These are phyloP conservation scores for Limnanthes douglasii DNA, from an alignment of 345 rosid species.

Conservation along the genomic window DNA sequence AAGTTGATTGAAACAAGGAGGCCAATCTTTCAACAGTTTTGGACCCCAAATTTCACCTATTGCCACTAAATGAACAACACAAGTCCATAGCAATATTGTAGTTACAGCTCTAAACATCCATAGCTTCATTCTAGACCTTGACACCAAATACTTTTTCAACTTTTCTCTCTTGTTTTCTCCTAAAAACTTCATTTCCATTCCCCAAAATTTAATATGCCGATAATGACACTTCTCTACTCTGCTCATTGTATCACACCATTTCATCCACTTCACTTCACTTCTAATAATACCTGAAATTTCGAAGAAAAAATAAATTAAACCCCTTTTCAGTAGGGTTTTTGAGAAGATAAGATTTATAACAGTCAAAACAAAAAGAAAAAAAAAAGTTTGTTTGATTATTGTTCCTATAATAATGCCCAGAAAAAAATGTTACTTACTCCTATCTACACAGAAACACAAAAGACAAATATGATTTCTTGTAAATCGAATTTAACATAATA, in stretches of 20 bases:
- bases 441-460: too few relatives aligned
- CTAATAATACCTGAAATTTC: too few relatives aligned
- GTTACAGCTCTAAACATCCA: conserved; percentile 73
- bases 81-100: conserved; percentile 52
- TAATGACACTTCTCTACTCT: conserved; percentile 24
- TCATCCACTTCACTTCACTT: conserved; percentile 8
- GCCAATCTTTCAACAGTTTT: conserved; percentile 62
- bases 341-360: too few relatives aligned
- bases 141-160: conserved; percentile 30
- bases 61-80: conserved; percentile 62
- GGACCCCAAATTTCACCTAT: conserved; percentile 86
- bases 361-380: too few relatives aligned
- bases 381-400: too few relatives aligned
- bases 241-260: conserved; percentile 21
- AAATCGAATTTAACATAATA: too few relatives aligned
- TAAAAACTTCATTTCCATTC: conserved; percentile 40
- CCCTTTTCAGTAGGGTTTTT: too few relatives aligned
- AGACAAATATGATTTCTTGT: too few relatives aligned
- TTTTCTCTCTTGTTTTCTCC: conserved; percentile 44
- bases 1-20: conserved; percentile 59
- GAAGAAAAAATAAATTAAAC: too few relatives aligned
- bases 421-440: conserved; percentile 4
- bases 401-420: not conserved
- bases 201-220: conserved; percentile 29
- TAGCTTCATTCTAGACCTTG: conserved; percentile 50